Conservation (phyloP, 75 land plant genomes). For the Cunninghamia lanceolata region DNA sequence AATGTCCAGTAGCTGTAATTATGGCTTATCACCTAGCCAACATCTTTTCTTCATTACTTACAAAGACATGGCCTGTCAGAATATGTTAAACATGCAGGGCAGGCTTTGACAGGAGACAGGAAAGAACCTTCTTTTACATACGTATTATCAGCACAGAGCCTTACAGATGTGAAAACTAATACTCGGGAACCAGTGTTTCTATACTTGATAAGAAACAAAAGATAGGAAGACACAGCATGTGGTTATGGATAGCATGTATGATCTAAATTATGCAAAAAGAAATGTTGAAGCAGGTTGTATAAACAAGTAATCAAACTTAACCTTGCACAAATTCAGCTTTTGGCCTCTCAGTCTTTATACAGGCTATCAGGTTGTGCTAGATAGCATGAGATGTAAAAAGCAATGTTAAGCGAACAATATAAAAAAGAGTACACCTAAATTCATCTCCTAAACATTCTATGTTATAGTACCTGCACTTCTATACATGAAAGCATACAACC, state of each 20-base stretch:
- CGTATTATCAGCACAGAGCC: not conserved
- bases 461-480: conserved; percentile 5
- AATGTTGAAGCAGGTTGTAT: too few species aligned
- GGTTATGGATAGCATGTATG: not conserved
- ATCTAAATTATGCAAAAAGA: not conserved
- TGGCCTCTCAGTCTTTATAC: too few species aligned
- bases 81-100: not conserved
- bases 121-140: not conserved
- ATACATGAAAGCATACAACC: conserved; percentile 13
- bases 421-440: not conserved
- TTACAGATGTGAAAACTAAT: too few species aligned
- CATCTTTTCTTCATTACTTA: not conserved
- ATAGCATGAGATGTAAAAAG: too few species aligned
- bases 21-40: not conserved
- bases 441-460: not conserved
- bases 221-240: not conserved
- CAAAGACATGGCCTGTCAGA: not conserved
- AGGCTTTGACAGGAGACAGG: not conserved
- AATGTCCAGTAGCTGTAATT: not conserved
- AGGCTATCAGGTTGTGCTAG: too few species aligned
- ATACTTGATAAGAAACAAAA: not conserved
- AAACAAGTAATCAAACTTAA: too few species aligned
- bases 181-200: not conserved
- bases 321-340: too few species aligned
- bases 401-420: not conserved